Evolutionary conservation across 768 basidiomycete genomes (phyloP).

Genomic region (Pisolithus sp.): DNA sequence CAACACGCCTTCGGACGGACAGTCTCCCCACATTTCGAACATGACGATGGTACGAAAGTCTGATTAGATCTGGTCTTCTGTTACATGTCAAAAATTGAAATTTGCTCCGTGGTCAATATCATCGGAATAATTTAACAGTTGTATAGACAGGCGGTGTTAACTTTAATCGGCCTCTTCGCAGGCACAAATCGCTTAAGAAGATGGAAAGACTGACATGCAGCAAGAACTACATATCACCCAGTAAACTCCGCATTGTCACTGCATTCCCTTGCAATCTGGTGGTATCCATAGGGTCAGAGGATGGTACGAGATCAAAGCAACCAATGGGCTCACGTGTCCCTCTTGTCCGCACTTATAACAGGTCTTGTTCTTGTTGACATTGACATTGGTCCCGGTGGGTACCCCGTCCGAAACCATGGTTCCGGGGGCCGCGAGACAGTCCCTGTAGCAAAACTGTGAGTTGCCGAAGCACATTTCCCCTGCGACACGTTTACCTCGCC

Average conservation of each 20-base stretch:
- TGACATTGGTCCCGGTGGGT: constrained; percentile 34
- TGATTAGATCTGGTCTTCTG: too few species aligned
- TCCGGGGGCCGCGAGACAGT: constrained; percentile 74
- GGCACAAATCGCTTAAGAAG: background rate
- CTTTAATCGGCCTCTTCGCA: background rate
- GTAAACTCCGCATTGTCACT: constrained; percentile 49
- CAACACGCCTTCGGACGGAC: too few species aligned
- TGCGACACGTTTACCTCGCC: constrained; percentile 47
- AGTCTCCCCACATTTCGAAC: too few species aligned
- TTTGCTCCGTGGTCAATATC: background rate
- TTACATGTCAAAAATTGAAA: background rate
- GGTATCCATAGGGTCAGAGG: constrained; percentile 2
- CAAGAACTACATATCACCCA: constrained; percentile 27
- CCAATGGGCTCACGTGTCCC: constrained; percentile 61
- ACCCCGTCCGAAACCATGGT: constrained; percentile 41
- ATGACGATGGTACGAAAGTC: too few species aligned
- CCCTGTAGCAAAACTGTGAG: constrained; percentile 37
- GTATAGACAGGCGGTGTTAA: constrained; percentile 7
- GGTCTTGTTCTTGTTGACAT: constrained; percentile 62
- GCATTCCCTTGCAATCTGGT: constrained; percentile 61
- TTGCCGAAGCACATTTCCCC: background rate
- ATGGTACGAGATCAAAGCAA: background rate
- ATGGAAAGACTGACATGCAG: background rate
- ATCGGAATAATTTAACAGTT: constrained; percentile 5
- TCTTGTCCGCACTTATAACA: constrained; percentile 87